A percentile compares a stretch with the other conserved stretches of the same genome.
Evolutionary conservation across 306 rosid genomes (phyloP).

Genomic region (Citrullus colocynthis): DNA sequence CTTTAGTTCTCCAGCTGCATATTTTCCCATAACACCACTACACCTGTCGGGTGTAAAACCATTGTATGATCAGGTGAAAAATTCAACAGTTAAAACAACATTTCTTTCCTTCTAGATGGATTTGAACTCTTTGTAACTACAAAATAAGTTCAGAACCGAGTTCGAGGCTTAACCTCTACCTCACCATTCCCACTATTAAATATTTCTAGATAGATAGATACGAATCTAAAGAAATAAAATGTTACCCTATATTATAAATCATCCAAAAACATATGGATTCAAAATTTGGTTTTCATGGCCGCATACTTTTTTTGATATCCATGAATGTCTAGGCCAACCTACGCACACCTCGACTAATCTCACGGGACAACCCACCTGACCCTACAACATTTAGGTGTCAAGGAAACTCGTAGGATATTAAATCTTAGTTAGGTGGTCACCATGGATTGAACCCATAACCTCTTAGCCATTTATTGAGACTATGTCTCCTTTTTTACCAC

Average conservation of each 20-base stretch:
- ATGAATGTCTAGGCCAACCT: too few relatives aligned
- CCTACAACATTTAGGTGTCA: too few relatives aligned
- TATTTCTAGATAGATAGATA: background rate
- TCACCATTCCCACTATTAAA: background rate
- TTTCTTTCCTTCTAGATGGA: background rate
- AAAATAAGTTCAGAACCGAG: background rate
- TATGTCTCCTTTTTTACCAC: too few relatives aligned
- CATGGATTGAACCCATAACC: too few relatives aligned
- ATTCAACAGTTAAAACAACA: background rate
- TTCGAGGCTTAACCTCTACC: background rate
- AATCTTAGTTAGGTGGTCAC: too few relatives aligned
- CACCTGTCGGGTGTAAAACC: conserved; percentile 47
- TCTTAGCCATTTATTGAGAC: too few relatives aligned
- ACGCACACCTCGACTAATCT: too few relatives aligned
- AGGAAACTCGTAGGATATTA: too few relatives aligned
- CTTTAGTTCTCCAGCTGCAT: conserved; percentile 97
- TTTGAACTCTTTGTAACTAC: background rate
- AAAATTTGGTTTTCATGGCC: background rate
- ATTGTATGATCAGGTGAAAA: background rate
- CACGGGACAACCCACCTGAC: too few relatives aligned
- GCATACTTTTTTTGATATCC: too few relatives aligned
- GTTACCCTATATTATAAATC: background rate
- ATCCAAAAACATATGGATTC: background rate
- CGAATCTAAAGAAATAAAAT: background rate
- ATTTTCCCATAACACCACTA: conserved; percentile 99